Conservation (phyloP, 2,329 filamentous ascomycete species). For the Xylariaceae sp. region DNA sequence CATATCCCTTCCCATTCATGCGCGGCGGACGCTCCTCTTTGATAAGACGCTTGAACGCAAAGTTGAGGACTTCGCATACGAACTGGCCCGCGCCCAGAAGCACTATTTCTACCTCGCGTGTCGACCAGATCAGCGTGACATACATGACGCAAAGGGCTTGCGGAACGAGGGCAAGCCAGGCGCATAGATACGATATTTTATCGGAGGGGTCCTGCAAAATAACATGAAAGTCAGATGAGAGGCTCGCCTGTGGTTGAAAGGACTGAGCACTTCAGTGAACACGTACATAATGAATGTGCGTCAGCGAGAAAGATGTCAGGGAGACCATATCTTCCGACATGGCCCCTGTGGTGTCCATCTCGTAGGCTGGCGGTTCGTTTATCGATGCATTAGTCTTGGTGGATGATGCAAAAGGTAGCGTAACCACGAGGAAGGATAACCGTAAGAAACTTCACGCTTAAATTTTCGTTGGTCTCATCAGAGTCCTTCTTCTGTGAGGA, state of each 20-base stretch:
- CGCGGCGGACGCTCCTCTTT: slow-evolving; percentile 84
- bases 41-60: slow-evolving; percentile 80
- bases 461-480: not conserved
- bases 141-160: slow-evolving; percentile 90
- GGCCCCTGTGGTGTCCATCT: slow-evolving; percentile 7
- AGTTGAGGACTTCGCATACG: slow-evolving; percentile 87
- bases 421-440: slow-evolving; percentile 1
- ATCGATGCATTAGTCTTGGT: slow-evolving; percentile 17
- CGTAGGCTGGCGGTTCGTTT: slow-evolving; percentile 2
- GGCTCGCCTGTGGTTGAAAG: not conserved
- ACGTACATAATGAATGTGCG: slow-evolving; percentile 91
- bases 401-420: not conserved
- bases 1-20: slow-evolving; percentile 89
- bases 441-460: not conserved
- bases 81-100: slow-evolving; percentile 92
- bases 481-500: not conserved
- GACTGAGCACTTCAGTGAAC: not conserved
- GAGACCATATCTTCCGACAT: slow-evolving; percentile 48
- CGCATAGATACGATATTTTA: slow-evolving; percentile 78
- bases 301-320: slow-evolving; percentile 85
- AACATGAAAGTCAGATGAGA: slow-evolving; percentile 9
- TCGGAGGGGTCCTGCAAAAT: slow-evolving; percentile 72
- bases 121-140: slow-evolving; percentile 82
- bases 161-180: slow-evolving; percentile 89
- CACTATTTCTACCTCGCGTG: slow-evolving; percentile 82